These are phyloP conservation scores for Rubia balearica DNA, from an alignment of 305 asterid genomes.

Conservation along the genomic window DNA sequence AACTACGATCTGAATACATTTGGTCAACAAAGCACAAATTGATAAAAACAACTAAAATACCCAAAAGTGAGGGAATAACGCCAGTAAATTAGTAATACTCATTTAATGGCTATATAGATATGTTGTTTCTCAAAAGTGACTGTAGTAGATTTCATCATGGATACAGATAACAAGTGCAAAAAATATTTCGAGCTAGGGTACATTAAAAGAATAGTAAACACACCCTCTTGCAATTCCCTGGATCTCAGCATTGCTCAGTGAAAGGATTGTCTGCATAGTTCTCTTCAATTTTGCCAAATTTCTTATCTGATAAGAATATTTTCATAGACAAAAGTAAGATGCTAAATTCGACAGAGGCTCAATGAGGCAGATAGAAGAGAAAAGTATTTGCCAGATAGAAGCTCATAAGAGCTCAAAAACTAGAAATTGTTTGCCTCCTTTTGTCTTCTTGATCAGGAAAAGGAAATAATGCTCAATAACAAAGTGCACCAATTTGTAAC, in stretches of 20 bases:
- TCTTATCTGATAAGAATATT: constrained; percentile 61
- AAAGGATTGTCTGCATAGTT: constrained; percentile 93
- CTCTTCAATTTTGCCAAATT: constrained; percentile 77
- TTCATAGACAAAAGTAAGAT: constrained; percentile 22
- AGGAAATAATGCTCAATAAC: background rate
- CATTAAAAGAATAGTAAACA: no score
- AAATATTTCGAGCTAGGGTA: no score
- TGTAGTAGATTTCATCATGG: no score
- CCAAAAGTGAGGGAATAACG: no score
- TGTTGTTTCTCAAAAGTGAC: no score
- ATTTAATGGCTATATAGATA: no score
- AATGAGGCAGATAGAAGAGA: constrained; percentile 16
- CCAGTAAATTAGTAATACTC: no score
- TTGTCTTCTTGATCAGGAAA: background rate
- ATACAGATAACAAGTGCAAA: no score
- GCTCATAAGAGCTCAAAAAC: background rate
- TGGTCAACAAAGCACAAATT: no score
- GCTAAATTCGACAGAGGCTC: constrained; percentile 12
- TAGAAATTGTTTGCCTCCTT: background rate
- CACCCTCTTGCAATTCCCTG: constrained; percentile 1
- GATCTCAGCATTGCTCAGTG: constrained; percentile 87
- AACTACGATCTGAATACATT: no score
- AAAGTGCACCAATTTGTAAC: background rate
- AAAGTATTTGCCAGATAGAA: no score
- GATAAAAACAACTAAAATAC: no score